Conservation (phyloP, 352 stramenopile species). For the Phytophthora colocasiae region DNA sequence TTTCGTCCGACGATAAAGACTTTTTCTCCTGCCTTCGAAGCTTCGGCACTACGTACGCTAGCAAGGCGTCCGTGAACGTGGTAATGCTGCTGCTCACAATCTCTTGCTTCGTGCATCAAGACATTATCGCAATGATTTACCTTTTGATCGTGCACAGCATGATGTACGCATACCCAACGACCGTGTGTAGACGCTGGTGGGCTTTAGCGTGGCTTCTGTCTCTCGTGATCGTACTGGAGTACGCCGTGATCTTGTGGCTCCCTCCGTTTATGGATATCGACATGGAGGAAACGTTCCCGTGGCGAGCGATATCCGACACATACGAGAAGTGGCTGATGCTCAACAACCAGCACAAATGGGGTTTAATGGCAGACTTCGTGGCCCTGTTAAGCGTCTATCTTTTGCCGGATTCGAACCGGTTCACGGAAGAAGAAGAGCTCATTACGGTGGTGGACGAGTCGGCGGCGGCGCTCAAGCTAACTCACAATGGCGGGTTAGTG, state of each 20-base stretch:
- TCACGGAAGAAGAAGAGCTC: conserved; percentile 37
- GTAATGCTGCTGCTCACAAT: conserved; percentile 80
- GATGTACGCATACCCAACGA: conserved; percentile 73
- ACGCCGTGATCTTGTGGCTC: conserved; percentile 76
- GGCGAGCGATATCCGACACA: conserved; percentile 56
- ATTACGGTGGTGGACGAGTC: conserved; percentile 43
- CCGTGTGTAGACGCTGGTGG: conserved; percentile 65
- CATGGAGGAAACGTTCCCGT: conserved; percentile 66
- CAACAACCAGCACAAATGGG: conserved; percentile 81
- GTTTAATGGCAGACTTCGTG: conserved; percentile 78
- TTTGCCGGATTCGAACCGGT: conserved; percentile 63
- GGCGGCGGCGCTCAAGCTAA: conserved; percentile 18
- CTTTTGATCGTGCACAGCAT: conserved; percentile 84
- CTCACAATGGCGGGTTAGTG: conserved; percentile 2
- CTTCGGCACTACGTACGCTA: conserved; percentile 78
- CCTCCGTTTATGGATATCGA: conserved; percentile 63
- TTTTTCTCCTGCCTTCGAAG: conserved; percentile 73
- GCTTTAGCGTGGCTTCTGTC: conserved; percentile 64
- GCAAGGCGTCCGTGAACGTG: conserved; percentile 78
- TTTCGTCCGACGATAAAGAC: conserved; percentile 44
- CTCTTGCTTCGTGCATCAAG: conserved; percentile 82
- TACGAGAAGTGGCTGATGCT: conserved; percentile 77
- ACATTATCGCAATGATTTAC: conserved; percentile 79
- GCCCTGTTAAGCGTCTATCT: conserved; percentile 73
- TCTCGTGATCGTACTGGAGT: conserved; percentile 74